Conservation (phyloP, 2,329 filamentous ascomycete species). For the Phialocephala sp. region DNA sequence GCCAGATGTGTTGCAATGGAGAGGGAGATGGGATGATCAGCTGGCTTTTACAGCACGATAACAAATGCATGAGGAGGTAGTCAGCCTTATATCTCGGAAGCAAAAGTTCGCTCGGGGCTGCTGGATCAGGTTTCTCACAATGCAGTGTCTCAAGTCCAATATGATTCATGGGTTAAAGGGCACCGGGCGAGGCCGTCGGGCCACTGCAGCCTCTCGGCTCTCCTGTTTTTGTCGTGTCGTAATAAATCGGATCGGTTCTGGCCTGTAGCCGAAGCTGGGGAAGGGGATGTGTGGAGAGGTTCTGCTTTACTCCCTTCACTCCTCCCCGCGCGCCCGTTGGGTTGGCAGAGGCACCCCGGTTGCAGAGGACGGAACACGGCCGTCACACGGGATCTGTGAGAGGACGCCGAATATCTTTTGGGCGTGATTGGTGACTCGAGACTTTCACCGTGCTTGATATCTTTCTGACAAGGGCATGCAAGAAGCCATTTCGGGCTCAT, state of each 20-base stretch:
- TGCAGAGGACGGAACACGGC: no score
- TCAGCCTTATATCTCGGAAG: slow-evolving; percentile 4
- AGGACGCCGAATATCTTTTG: neutral
- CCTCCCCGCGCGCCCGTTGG: neutral
- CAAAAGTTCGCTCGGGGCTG: neutral
- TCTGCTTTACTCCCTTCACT: neutral
- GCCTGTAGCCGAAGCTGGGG: neutral
- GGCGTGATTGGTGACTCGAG: slow-evolving; percentile 16
- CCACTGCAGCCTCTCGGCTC: neutral
- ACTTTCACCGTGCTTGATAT: slow-evolving; percentile 13
- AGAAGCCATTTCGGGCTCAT: neutral
- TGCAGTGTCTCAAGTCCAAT: slow-evolving; percentile 1
- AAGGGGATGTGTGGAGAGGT: neutral
- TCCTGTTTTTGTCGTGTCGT: slow-evolving; percentile 1
- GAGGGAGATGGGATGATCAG: neutral
- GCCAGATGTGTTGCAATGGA: neutral
- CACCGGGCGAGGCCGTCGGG: neutral
- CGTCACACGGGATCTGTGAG: neutral
- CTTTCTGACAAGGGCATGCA: neutral
- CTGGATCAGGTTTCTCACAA: neutral
- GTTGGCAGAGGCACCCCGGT: neutral
- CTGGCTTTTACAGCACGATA: neutral
- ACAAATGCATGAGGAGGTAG: neutral
- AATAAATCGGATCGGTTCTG: neutral
- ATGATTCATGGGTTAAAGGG: slow-evolving; percentile 20